Evolutionary conservation across 2,329 filamentous ascomycete species (phyloP), one percentile per base, ranked within the genome.

Genomic region (Polytolypa hystricis): DNA sequence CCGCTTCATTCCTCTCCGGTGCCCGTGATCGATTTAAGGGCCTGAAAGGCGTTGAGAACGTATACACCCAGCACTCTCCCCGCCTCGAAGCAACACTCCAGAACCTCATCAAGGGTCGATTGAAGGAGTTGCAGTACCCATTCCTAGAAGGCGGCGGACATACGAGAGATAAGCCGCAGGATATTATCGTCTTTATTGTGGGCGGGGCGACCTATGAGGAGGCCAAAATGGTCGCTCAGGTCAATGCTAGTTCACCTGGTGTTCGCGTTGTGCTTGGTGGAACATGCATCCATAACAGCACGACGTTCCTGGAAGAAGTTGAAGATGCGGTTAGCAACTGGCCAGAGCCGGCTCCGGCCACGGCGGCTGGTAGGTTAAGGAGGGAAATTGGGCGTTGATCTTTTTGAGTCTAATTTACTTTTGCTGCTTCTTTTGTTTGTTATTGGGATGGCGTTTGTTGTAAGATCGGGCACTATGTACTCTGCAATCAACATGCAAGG

Each of bases 11-110:
- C 45, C 94, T 98, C 60, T 84, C 84, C 0, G 84, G 84, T 9
- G 86, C 87, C 8, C 74, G 85, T 26, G 84, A 81, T 52, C 78
- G 87, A 4, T 86, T 98, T 59, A 94, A 93, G 53, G 91, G 91
- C 0, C 70, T 98, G 10, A 95, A 96, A 54, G 91, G 91, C 2
- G 91, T 98, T 1, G 93, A 98, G 58, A 98, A 98, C 50, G 91
- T 98, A 18, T 98, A 98, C 58, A 98, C 91, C 0, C 93, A 98
- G 57, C 91, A 98, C 58, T 93, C 85, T 4, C 86, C 93, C 0
- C 72, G 85, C 15, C 62, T 98, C 11, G 87, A 95, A 57, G 74
- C 74, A 16, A 96, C 86, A 0, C 64, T 98, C 12, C 89, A 95
- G 55, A 89, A 89, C 49, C 67, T 98, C 35, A 87, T 96, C 64